Evolutionary conservation across 306 rosid genomes (phyloP).

Genomic region (apple (Malus domestica)): DNA sequence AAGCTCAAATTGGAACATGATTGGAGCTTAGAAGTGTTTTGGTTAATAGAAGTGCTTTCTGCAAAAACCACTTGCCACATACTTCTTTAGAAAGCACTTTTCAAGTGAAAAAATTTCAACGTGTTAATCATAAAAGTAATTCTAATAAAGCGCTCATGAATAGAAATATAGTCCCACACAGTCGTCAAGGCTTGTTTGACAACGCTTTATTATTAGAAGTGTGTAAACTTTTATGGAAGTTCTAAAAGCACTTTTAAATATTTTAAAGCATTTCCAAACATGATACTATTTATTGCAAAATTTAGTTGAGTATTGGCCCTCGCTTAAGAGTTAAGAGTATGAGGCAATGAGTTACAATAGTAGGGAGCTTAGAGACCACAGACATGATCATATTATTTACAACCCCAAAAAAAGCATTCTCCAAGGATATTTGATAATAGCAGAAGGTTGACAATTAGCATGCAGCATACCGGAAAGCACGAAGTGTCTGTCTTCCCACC

Average conservation of each 20-base stretch:
- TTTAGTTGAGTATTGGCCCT: background rate
- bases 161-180: too few species aligned
- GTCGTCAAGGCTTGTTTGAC: too few species aligned
- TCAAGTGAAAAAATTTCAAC: too few species aligned
- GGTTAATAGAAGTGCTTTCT: too few species aligned
- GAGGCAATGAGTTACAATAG: background rate
- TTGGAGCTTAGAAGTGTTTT: too few species aligned
- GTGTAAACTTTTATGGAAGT: too few species aligned
- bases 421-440: background rate
- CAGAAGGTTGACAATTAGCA: conserved; percentile 1
- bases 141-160: too few species aligned
- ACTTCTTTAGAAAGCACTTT: too few species aligned
- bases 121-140: too few species aligned
- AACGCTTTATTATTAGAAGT: too few species aligned
- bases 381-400: background rate
- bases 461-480: background rate
- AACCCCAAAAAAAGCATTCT: background rate
- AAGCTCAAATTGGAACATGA: too few species aligned
- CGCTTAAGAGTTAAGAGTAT: background rate
- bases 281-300: background rate
- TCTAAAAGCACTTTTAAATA: background rate
- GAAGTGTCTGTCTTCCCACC: background rate
- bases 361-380: background rate
- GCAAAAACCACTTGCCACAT: too few species aligned
- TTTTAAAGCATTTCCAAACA: background rate